phyloP scores from a whole-genome alignment of 2,329 filamentous ascomycete species.

The Calcarisporium arbuscula region DNA sequence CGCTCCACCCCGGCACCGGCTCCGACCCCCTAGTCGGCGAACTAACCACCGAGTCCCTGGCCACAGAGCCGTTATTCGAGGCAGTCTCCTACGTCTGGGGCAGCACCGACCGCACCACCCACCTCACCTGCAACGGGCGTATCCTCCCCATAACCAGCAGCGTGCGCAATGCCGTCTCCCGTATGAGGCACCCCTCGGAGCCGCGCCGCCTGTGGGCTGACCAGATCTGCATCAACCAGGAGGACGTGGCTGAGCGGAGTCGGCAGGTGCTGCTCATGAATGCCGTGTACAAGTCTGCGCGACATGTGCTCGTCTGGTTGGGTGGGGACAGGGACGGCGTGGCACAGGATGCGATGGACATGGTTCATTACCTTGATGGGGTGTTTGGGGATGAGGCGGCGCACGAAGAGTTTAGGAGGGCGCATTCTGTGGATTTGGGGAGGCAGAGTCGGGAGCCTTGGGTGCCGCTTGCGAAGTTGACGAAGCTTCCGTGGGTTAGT shows the following conservation, averaged over 20 bases:
- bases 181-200: conserved; percentile 16
- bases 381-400: conserved; percentile 24
- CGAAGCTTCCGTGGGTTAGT: conserved; percentile 26
- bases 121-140: conserved; percentile 17
- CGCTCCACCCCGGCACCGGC: conserved; percentile 20
- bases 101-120: conserved; percentile 13
- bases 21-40: conserved; percentile 20
- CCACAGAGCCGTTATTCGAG: conserved; percentile 18
- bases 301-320: conserved; percentile 28
- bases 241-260: conserved; percentile 26
- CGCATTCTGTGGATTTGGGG: conserved; percentile 22
- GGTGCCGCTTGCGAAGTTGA: conserved; percentile 25
- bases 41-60: conserved; percentile 18
- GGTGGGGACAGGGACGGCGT: conserved; percentile 21
- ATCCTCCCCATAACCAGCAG: conserved; percentile 22
- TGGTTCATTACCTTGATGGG: conserved; percentile 19
- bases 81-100: conserved; percentile 32
- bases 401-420: conserved; percentile 20
- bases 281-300: conserved; percentile 26
- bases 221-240: conserved; percentile 35
- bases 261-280: conserved; percentile 33
- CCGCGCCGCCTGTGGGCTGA: conserved; percentile 30
- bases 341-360: conserved; percentile 19
- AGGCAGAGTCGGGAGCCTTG: conserved; percentile 21
- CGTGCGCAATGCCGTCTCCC: conserved; percentile 22